Percentiles rank a stretch among this genome's conserved stretches.
phyloP scores from a whole-genome alignment of 257 asterid genomes.

The Solanum sitiens region DNA sequence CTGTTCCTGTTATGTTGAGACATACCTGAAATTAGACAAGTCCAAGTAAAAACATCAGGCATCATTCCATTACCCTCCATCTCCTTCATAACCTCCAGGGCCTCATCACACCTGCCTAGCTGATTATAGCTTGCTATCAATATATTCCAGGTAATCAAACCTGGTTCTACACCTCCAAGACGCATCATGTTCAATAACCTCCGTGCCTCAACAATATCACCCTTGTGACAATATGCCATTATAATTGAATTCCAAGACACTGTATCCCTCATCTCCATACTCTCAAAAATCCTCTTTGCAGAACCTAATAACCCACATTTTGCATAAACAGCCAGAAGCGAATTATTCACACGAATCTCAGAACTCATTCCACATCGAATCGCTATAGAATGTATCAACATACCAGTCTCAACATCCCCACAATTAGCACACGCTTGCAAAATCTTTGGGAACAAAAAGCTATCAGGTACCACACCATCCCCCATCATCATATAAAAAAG shows the following conservation, averaged over 20 bases:
- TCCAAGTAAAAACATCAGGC: conserved; percentile 82
- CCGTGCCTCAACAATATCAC: conserved; percentile 37
- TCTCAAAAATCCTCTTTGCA: conserved; percentile 40
- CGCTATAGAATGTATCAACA: conserved; percentile 46
- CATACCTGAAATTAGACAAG: conserved; percentile 55
- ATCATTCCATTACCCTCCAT: conserved; percentile 38
- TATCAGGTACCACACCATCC: conserved; percentile 49
- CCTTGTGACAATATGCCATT: conserved; percentile 49
- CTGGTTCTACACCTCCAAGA: conserved; percentile 39
- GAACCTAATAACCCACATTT: conserved; percentile 46
- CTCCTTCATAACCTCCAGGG: conserved; percentile 47
- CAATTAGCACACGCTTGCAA: conserved; percentile 65
- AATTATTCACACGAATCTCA: conserved; percentile 47
- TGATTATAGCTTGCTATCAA: conserved; percentile 51
- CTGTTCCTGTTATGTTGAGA: conserved; percentile 38
- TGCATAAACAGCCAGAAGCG: conserved; percentile 61
- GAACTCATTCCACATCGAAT: conserved; percentile 32
- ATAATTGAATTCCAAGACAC: conserved; percentile 76
- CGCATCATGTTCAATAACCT: conserved; percentile 43
- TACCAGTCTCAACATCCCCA: conserved; percentile 55
- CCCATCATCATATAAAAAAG: conserved; percentile 54
- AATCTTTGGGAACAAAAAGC: conserved; percentile 57
- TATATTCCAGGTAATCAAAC: conserved; percentile 63
- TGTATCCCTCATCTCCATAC: conserved; percentile 38
- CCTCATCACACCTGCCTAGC: conserved; percentile 47